Evolutionary conservation across 345 rosid species (phyloP).

Genomic region (Ceriops decandra): DNA sequence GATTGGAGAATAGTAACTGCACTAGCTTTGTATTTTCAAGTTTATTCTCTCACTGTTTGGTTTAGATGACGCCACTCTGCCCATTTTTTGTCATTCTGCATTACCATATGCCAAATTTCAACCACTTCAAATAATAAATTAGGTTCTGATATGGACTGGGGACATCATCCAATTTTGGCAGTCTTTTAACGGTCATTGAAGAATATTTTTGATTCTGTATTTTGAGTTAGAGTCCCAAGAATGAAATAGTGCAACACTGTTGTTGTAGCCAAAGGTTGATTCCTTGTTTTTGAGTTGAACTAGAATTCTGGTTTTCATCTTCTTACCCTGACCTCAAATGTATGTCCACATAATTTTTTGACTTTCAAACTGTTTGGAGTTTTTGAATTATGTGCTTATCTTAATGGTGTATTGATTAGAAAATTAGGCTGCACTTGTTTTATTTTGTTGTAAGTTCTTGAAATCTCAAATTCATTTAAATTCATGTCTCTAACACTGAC

Average conservation of each 20-base stretch:
- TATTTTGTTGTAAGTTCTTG: not conserved
- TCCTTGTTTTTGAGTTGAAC: not conserved
- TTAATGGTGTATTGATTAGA: not conserved
- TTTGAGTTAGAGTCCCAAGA: no score
- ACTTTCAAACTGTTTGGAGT: not conserved
- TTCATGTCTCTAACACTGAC: not conserved
- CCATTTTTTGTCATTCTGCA: no score
- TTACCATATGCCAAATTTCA: no score
- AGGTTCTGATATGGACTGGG: no score
- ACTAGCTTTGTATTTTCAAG: not conserved
- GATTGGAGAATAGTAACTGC: not conserved
- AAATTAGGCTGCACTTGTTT: not conserved
- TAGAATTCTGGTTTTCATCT: not conserved
- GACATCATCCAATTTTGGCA: no score
- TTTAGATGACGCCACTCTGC: no score
- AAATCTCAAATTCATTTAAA: not conserved
- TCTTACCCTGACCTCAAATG: not conserved
- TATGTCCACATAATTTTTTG: not conserved
- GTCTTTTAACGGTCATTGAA: no score
- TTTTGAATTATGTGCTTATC: not conserved
- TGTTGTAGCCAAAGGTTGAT: not conserved
- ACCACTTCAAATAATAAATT: no score
- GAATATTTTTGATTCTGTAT: no score
- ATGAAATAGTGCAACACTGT: no score
- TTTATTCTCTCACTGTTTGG: no score